phyloP scores from a whole-genome alignment of 495 filamentous ascomycete species.

The Penicillium riverlandense region DNA sequence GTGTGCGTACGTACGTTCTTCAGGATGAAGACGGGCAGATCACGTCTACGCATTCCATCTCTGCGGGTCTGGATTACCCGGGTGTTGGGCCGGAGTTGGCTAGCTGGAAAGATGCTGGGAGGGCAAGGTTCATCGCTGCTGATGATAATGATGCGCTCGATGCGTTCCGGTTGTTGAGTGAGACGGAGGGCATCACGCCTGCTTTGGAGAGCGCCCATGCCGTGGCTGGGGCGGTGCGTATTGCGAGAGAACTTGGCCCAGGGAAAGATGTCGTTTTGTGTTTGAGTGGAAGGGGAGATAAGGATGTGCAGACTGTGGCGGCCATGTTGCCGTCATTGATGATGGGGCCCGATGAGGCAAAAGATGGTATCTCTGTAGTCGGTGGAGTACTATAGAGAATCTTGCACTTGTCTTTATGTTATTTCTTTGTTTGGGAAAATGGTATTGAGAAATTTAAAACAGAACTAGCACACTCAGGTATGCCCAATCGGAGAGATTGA shows the following conservation, averaged over 20 bases:
- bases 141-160: conserved; percentile 86
- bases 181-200: conserved; percentile 94
- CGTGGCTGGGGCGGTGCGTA: conserved; percentile 76
- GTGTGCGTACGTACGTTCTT: conserved; percentile 90
- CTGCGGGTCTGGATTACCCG: conserved; percentile 93
- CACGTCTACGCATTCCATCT: conserved; percentile 87
- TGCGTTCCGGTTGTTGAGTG: conserved; percentile 76
- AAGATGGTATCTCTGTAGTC: too few relatives aligned
- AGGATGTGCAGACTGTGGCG: conserved; percentile 97
- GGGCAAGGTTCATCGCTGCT: conserved; percentile 87
- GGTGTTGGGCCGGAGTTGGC: conserved; percentile 91
- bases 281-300: conserved; percentile 86
- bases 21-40: conserved; percentile 92
- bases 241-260: conserved; percentile 86
- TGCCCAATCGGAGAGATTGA: too few relatives aligned
- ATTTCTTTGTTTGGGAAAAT: too few relatives aligned
- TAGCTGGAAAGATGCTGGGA: conserved; percentile 80
- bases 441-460: too few relatives aligned
- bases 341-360: too few relatives aligned
- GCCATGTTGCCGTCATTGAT: conserved; percentile 76
- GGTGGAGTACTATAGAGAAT: too few relatives aligned
- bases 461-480: too few relatives aligned
- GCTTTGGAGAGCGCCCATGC: conserved; percentile 92
- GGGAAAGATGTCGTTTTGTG: conserved; percentile 89
- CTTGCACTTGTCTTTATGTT: too few relatives aligned